Evolutionary conservation across 2,329 filamentous ascomycete genomes (phyloP).

Genomic region (Aureobasidium namibiae): DNA sequence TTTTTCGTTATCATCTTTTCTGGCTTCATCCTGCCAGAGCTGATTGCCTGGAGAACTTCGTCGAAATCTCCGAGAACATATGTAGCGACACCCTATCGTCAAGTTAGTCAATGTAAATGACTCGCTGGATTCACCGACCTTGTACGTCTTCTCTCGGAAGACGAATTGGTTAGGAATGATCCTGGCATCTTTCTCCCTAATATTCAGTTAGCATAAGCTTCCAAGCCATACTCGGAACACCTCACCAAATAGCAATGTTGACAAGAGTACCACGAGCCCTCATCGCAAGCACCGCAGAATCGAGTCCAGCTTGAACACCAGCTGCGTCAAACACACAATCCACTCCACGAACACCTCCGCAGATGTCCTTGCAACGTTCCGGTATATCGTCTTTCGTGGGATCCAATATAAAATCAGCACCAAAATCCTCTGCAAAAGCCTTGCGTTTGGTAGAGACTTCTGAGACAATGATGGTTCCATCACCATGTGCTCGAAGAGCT

Average conservation of each 20-base stretch:
- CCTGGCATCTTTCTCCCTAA: conserved; percentile 39
- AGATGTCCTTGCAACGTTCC: conserved; percentile 34
- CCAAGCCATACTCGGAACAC: too few species aligned
- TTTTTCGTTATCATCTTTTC: conserved; percentile 42
- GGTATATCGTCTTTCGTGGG: conserved; percentile 43
- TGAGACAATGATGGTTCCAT: conserved; percentile 45
- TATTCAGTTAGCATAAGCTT: neutral
- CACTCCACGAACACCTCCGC: conserved; percentile 35
- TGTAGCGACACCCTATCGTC: conserved; percentile 35
- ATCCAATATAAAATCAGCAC: conserved; percentile 45
- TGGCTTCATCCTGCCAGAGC: conserved; percentile 35
- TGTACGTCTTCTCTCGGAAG: conserved; percentile 45
- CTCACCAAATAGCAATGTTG: conserved; percentile 46
- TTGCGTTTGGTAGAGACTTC: conserved; percentile 42
- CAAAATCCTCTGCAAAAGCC: conserved; percentile 43
- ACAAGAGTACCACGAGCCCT: conserved; percentile 44
- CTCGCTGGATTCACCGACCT: conserved; percentile 22
- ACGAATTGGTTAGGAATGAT: conserved; percentile 44
- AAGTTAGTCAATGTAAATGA: neutral
- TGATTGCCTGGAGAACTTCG: conserved; percentile 39
- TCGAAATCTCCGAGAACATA: conserved; percentile 46
- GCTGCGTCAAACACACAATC: conserved; percentile 46
- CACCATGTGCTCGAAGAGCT: conserved; percentile 35
- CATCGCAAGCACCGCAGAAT: conserved; percentile 41
- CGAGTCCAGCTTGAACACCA: conserved; percentile 44